Evolutionary conservation across 78 protist genomes (phyloP).

Genomic region (Speleostelium caveatum): DNA sequence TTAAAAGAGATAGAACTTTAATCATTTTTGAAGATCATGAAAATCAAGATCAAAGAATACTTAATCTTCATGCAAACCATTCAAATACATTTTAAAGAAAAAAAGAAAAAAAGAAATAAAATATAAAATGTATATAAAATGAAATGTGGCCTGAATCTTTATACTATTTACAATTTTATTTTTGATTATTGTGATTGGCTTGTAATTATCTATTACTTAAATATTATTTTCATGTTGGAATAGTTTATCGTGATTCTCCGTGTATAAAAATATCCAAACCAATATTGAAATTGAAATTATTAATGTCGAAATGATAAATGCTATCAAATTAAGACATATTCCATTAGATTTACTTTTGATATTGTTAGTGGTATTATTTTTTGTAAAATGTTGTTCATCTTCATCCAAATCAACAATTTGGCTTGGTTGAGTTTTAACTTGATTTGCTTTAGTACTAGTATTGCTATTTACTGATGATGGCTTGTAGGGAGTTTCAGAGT

Average conservation of each 20-base stretch:
- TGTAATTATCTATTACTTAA: too few species aligned
- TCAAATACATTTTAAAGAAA: not conserved
- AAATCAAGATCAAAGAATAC: slow-evolving; percentile 7
- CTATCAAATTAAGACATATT: not conserved
- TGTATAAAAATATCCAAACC: not conserved
- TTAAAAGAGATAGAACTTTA: slow-evolving; percentile 22
- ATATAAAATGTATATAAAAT: too few species aligned
- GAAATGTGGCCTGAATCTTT: not conserved
- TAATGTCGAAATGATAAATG: not conserved
- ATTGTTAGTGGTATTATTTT: not conserved
- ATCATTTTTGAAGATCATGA: not conserved
- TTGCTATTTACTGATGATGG: not conserved
- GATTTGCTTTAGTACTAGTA: too few species aligned
- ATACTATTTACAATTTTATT: too few species aligned
- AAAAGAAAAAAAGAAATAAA: not conserved
- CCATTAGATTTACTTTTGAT: not conserved
- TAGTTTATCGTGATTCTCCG: not conserved
- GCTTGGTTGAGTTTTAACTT: too few species aligned
- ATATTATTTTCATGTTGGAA: too few species aligned
- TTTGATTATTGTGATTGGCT: too few species aligned
- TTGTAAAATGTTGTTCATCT: not conserved
- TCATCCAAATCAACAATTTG: not conserved
- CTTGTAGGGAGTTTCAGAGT: not conserved
- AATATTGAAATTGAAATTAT: not conserved
- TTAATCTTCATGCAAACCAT: slow-evolving; percentile 32